Base-by-base conservation (phyloP, 2,329 filamentous ascomycete species). In the Colletotrichum acutatum region DNA sequence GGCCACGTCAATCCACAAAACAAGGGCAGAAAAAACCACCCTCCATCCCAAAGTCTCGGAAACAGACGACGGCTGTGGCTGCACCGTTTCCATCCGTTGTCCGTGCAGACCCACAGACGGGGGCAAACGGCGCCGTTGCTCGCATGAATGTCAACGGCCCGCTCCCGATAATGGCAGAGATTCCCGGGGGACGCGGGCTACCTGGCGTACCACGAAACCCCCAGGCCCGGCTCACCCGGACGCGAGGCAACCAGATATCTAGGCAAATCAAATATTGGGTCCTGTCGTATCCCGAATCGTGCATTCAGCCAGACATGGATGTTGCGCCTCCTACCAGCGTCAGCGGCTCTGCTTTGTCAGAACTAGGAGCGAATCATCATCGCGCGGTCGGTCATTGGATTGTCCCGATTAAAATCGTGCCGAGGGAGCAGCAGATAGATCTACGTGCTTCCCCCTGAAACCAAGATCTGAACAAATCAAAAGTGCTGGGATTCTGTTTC, bases 21-120 rank as follows among this genome's bases (percentile, higher is more conserved):
- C 42, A 49, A 49, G 19, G 42, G 42, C 42, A n/a, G 3, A 49
- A 49, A n/a, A 22, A n/a, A 26, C 11, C 11, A 14, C 24, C 16
- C 12, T 9, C 7, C 32, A 34, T 30, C 12, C n/a, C 26, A 4
- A n/a, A 8, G 1, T 8, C 37, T 34, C 61, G 28, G 46, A 16
- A 7, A 46, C n/a, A 5, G 30, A 26, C 19, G 61, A 12, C 30
- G 22, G 46, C 12, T 37, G 30, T 34, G 61, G 46, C 61, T 24
- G 61, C 16, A 42, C 37, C 37, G 16, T 26, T 16, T 14, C 46
- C 5, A 5, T 0, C 24, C 14, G 46, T 64, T 46, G 46, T 64
- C 61, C 49, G 61, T 64, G 61, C 28, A 46, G 61, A 54, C 28
- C 49, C 61, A 64, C 61, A 37, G 61, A 64, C 61, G 42, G 30